Percentiles rank a stretch among this genome's conserved stretches.
phyloP scores from a whole-genome alignment of 1,284 basidiomycete species.

The Boletus smithii region DNA sequence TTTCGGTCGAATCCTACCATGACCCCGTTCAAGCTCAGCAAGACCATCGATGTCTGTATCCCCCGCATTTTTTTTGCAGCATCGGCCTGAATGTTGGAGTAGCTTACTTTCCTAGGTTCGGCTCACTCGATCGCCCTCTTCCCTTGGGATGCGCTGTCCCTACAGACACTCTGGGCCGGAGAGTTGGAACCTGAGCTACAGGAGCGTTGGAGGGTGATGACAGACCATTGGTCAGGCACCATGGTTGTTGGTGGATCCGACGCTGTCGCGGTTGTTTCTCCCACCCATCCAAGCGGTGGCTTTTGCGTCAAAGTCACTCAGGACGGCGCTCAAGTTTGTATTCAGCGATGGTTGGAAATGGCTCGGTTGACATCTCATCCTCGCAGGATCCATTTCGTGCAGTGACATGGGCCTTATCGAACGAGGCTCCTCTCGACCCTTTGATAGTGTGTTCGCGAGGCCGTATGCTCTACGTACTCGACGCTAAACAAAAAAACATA shows the following conservation, averaged over 20 bases:
- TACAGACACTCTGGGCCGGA: constrained; percentile 48
- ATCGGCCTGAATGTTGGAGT: constrained; percentile 10
- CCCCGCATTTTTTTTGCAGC: not conserved
- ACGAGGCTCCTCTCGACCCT: constrained; percentile 46
- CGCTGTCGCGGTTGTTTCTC: constrained; percentile 31
- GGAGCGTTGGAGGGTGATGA: constrained; percentile 44
- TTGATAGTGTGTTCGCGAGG: constrained; percentile 52
- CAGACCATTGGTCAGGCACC: constrained; percentile 44
- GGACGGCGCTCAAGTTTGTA: constrained; percentile 19
- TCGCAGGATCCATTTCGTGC: constrained; percentile 23
- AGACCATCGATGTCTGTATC: constrained; percentile 30
- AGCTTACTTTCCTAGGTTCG: constrained; percentile 27
- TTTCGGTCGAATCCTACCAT: constrained; percentile 27
- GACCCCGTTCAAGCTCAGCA: constrained; percentile 25
- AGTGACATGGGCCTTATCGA: constrained; percentile 57
- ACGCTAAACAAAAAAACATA: constrained; percentile 39
- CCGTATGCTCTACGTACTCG: constrained; percentile 52
- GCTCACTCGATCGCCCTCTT: constrained; percentile 47
- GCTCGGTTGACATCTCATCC: constrained; percentile 8
- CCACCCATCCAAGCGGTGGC: constrained; percentile 27
- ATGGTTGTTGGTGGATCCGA: constrained; percentile 47
- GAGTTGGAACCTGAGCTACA: constrained; percentile 31
- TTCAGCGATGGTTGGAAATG: not conserved
- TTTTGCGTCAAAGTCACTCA: constrained; percentile 34
- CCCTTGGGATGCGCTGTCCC: constrained; percentile 53